Evolutionary conservation across 2,329 filamentous ascomycete genomes (phyloP).

Genomic region (Fusarium sp.): DNA sequence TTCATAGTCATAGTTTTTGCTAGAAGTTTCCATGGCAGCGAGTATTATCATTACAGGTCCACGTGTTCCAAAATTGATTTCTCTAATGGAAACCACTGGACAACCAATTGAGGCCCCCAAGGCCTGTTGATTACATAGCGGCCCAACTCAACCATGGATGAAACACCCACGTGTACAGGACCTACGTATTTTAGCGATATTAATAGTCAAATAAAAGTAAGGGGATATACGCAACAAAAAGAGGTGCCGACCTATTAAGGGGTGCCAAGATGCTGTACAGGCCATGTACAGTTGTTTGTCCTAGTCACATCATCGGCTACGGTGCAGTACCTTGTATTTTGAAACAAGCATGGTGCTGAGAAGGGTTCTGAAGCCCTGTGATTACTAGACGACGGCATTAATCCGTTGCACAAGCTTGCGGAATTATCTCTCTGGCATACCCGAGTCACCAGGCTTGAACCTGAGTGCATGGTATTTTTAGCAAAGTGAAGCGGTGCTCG

Average conservation of each 20-base stretch:
- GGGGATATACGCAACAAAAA: not conserved
- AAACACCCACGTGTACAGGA: not conserved
- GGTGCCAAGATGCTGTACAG: not conserved
- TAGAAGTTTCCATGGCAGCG: not conserved
- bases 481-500: not conserved
- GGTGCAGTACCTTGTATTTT: too few relatives aligned
- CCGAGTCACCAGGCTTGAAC: not conserved
- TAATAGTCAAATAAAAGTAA: not conserved
- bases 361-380: not conserved
- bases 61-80: not conserved
- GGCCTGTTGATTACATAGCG: not conserved
- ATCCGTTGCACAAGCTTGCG: not conserved
- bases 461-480: not conserved
- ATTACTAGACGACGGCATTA: not conserved
- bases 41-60: not conserved
- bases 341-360: not conserved
- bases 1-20: not conserved
- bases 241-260: not conserved
- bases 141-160: not conserved
- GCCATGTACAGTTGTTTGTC: not conserved
- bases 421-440: not conserved
- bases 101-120: not conserved
- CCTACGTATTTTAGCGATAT: not conserved
- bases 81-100: not conserved
- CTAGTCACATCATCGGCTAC: not conserved